Evolutionary conservation across 1,139 yeast species (phyloP), one percentile per base, ranked within the genome.

Genomic region (Hemisphaericaspora lyxosophila): DNA sequence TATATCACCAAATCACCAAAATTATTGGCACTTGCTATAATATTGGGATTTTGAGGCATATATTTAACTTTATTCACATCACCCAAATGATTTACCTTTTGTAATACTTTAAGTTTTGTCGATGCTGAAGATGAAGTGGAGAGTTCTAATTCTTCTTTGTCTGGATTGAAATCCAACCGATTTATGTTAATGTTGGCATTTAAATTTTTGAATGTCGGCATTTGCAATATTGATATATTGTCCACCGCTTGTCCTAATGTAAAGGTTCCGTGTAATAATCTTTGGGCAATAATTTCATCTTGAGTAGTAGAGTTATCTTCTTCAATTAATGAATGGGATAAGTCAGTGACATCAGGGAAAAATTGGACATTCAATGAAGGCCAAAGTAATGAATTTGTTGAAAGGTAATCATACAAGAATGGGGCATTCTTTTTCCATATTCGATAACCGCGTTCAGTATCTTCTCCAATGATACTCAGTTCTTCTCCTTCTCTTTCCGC

Each of bases 371-470:
- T 60, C 33, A 76, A 53, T 1, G 80, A 73, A 1, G 83, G 83
- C 83, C 83, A 78, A 24, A 73, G 47, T 12, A 75, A 55, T 2
- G 80, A 58, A 31, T 68, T 62, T 4, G 83, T 78, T 26, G 68
- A 65, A 9, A 78, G 45, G 45, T 73, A 75, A 45, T 72, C 77
- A 51, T 78, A 78, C 13, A 76, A 54, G 36, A 65, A 64, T 1
- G 80, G 80, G 1, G 78, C 54, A 47, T 78, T 77, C 48, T 77
- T 78, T 62, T 77, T 77, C 82, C 82, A 78, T 14, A 64, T 55
- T 26, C 73, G 55, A 51, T 75, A 75, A 14, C 66, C 57, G 6
- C 53, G 48, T 44, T 67, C 68, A 1, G 65, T 51, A 7, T 50
- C 34, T 22, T 56, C 55, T 38, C 60, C 62, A 13, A 64, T 59